Evolutionary conservation across 805 yeast species (phyloP), one percentile per base, ranked within the genome.

Genomic region (Candida oleophila): DNA sequence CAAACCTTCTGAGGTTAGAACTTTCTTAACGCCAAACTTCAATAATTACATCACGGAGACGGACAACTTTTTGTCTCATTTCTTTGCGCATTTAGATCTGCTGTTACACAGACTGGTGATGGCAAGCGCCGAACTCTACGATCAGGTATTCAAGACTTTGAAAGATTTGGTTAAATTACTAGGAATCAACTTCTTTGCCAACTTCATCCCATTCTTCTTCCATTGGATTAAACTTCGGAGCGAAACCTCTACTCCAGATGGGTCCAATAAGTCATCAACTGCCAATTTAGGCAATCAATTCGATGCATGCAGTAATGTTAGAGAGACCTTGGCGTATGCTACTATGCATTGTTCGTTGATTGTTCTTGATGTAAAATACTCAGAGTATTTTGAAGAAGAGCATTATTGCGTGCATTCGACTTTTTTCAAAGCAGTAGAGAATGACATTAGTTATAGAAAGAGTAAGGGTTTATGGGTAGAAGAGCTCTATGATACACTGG

Each of bases 181-280:
- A 44, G 84, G 83, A 1, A 59, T 77, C 42, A 79, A 78, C 52
- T 71, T 77, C 21, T 54, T 76, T 19, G 68, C 61, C 48, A 76
- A 76, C 50, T 73, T 69, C 41, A 47, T 78, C 3, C 75, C 80
- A 2, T 75, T 69, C 51, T 71, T 77, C 50, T 66, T 66, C 46
- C 68, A 67, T 46, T 78, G 82, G 82, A 54, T 59, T 22, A 25
- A 25, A 11, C 36, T 43, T 4, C 16, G 11, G 4, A 15, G 30
- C 9, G 20, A 22, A 18, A 38, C 9, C n/a, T 15, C 42, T 12
- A 14, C 30, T n/a, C 33, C 33, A 20, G 39, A 16, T 18, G 14
- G 12, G 4, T 36, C 39, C 8, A 36, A 16, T 9, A 36, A 16
- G 16, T 36, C 39, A 9, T 36, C 39, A 19, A 18, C 16, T 19